Base-by-base conservation (phyloP, 2,329 filamentous ascomycete genomes). In the Leptographium flavum region DNA sequence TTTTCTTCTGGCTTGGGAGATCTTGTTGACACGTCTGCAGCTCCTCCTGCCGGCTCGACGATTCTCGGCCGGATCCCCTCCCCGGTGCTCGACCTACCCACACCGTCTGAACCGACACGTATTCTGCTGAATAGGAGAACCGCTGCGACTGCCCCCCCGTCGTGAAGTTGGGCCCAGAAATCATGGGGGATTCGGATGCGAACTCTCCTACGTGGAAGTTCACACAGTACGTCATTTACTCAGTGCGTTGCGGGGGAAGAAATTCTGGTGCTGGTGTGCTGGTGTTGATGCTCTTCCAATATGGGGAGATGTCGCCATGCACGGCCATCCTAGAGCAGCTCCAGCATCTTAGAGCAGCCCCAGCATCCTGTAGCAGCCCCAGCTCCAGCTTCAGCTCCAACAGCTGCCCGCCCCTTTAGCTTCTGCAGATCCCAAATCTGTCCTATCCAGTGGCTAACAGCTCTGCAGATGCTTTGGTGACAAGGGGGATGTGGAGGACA, bases 141-240 rank as follows among this genome's bases (percentile, higher is more conserved):
- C 31, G 39, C 45, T 27, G 44, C 45, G 30, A 33, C 39, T 5
- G n/a, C 39, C n/a, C 27, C 27, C 31, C 39, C 27, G 17, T 25
- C 39, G 25, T 31, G 27, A 30, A 41, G 13, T 35, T 23, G 46
- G 47, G 45, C 47, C n/a, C 50, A 49, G 51, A 51, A 62, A 69
- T 90, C 82, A 95, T 96, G 88, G 88, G 92, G 73, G 88, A 95
- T 78, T 83, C 82, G 72, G 87, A 94, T 71, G 76, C 83, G 69
- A 87, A 79, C 74, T 82, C 86, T 70, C 88, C 88, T 63, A 96
- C 88, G 69, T 96, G 90, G 90, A 96, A 96, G 76, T 96, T 96
- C 71, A 96, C 90, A 67, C 90, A 96, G 88, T 94, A 84, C 67
- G 87, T 74, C 46, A 3, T 45, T 45, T 32, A 49, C 41, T 50